These are phyloP conservation scores for Zygotorulaspora florentina DNA, from an alignment of 805 yeast genomes.

Conservation along the genomic window DNA sequence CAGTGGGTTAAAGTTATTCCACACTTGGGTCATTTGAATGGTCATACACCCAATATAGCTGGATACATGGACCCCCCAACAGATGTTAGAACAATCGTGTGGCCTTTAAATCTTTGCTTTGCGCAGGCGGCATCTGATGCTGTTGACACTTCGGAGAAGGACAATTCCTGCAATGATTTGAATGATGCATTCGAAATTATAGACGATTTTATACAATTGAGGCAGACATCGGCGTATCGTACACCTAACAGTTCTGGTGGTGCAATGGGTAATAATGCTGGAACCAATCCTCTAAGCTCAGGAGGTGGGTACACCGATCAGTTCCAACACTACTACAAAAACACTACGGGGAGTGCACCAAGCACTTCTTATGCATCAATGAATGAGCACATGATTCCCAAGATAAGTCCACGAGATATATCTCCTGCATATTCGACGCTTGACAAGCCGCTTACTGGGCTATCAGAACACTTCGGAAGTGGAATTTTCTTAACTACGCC, in stretches of 20 bases:
- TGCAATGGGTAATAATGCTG: slow-evolving; percentile 16
- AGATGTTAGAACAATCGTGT: slow-evolving; percentile 53
- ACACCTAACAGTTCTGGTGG: slow-evolving; percentile 33
- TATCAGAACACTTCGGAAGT: slow-evolving; percentile 14
- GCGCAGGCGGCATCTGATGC: slow-evolving; percentile 42
- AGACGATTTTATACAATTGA: slow-evolving; percentile 39
- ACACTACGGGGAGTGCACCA: slow-evolving; percentile 13
- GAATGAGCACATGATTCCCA: slow-evolving; percentile 8
- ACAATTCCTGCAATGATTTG: slow-evolving; percentile 15
- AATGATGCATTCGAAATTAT: slow-evolving; percentile 37
- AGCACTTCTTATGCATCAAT: slow-evolving; percentile 9
- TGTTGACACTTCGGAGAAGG: slow-evolving; percentile 10
- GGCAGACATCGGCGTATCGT: slow-evolving; percentile 38
- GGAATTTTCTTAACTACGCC: slow-evolving; percentile 21
- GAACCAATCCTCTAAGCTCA: slow-evolving; percentile 31
- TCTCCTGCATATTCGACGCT: slow-evolving; percentile 13
- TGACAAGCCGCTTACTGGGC: slow-evolving; percentile 9
- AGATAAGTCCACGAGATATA: slow-evolving; percentile 7
- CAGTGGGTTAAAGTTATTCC: slow-evolving; percentile 70
- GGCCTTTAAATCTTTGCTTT: slow-evolving; percentile 70
- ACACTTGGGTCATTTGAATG: slow-evolving; percentile 61
- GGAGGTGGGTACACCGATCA: slow-evolving; percentile 35
- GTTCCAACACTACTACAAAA: slow-evolving; percentile 27
- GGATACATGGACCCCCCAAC: slow-evolving; percentile 49
- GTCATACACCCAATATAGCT: slow-evolving; percentile 59